Evolutionary conservation across 225 moss, liverwort and hornwort genomes (phyloP).

Genomic region (Marchantia paleacea): DNA sequence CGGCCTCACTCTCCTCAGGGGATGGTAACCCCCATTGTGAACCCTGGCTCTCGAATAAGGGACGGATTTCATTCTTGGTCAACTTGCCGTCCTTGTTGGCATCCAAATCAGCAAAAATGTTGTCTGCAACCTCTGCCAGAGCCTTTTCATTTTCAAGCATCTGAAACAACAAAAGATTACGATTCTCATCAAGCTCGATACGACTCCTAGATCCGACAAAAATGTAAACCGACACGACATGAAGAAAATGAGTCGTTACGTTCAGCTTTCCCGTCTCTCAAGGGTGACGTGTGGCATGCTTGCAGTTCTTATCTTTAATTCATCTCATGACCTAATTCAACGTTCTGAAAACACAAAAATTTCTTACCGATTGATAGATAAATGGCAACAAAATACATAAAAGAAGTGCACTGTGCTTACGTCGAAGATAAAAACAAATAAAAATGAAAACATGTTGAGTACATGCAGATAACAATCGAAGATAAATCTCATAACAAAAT

Average conservation of each 20-base stretch:
- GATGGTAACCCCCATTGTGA: constrained; percentile 89
- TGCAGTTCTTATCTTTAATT: not conserved
- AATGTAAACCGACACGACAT: not conserved
- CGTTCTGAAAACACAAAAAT: not conserved
- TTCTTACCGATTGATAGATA: not conserved
- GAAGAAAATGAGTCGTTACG: not conserved
- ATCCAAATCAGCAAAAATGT: constrained; percentile 68
- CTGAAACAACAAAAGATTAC: constrained; percentile 38
- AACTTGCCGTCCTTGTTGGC: constrained; percentile 67
- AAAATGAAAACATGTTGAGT: not conserved
- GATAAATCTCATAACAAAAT: not conserved
- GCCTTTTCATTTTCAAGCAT: constrained; percentile 75
- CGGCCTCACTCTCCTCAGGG: constrained; percentile 61
- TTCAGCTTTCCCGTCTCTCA: not conserved
- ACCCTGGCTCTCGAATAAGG: constrained; percentile 80
- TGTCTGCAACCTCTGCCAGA: constrained; percentile 64
- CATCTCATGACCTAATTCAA: no score
- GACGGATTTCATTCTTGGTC: constrained; percentile 75
- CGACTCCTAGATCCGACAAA: not conserved
- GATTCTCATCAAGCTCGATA: not conserved
- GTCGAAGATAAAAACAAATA: not conserved
- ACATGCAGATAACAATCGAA: not conserved
- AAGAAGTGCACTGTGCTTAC: not conserved
- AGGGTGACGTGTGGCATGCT: not conserved
- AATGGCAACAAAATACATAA: no score